A percentile compares a stretch with the other conserved stretches of the same genome.
Evolutionary conservation across 1,284 basidiomycete genomes (phyloP).

Genomic region (Ceratobasidium sp.): DNA sequence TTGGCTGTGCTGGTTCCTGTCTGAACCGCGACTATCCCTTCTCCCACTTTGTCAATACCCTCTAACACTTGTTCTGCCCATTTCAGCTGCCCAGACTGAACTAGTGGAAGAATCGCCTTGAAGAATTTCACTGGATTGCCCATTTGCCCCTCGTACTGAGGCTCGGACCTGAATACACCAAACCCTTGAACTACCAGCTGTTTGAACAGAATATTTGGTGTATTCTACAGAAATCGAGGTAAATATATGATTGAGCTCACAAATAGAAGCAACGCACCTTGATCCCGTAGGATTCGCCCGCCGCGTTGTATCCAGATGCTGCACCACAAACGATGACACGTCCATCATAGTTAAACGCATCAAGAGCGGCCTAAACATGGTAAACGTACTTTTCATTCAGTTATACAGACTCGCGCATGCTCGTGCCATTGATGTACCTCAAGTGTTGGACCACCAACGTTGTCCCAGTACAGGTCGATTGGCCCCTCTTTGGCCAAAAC

Average conservation of each 20-base stretch:
- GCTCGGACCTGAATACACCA: constrained; percentile 51
- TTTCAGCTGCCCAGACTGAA: constrained; percentile 33
- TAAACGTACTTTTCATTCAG: no score
- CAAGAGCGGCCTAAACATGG: constrained; percentile 48
- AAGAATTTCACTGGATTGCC: constrained; percentile 46
- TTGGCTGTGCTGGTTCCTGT: constrained; percentile 28
- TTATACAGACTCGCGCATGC: no score
- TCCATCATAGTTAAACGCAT: constrained; percentile 50
- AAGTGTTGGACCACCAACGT: constrained; percentile 45
- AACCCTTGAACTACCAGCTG: constrained; percentile 51
- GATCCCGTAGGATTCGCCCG: constrained; percentile 49
- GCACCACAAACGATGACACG: constrained; percentile 51
- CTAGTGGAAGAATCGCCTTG: constrained; percentile 33
- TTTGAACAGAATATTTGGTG: constrained; percentile 50
- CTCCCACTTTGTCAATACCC: constrained; percentile 13
- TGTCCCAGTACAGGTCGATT: constrained; percentile 53
- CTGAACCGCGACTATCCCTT: constrained; percentile 1
- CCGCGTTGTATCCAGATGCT: constrained; percentile 51
- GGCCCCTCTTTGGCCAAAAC: constrained; percentile 61
- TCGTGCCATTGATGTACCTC: no score
- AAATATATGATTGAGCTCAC: background rate
- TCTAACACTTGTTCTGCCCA: constrained; percentile 23
- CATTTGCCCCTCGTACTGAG: constrained; percentile 9
- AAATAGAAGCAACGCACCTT: constrained; percentile 38
- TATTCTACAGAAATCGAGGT: constrained; percentile 44